Conservation (phyloP, 345 rosid genomes). For the Capsella bursapastoris region DNA sequence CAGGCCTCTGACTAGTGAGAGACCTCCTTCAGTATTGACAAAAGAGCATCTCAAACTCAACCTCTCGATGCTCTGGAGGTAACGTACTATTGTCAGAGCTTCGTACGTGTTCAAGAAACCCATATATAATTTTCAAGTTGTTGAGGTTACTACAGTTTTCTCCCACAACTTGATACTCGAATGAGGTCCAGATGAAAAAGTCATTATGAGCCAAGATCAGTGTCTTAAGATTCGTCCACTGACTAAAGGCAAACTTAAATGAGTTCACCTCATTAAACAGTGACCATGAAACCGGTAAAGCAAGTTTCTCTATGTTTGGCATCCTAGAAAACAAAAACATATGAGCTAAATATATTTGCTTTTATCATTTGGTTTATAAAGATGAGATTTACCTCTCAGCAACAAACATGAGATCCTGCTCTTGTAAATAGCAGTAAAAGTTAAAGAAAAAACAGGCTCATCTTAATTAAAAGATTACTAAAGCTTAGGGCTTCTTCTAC, state of each 20-base stretch:
- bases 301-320: background rate
- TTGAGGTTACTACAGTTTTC: background rate
- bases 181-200: no score
- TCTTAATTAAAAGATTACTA: background rate
- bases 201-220: background rate
- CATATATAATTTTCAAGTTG: slow-evolving; percentile 15
- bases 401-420: slow-evolving; percentile 7
- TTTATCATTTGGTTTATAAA: no score
- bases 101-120: background rate
- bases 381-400: slow-evolving; percentile 16
- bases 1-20: background rate
- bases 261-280: no score
- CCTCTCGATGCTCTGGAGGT: slow-evolving; percentile 17
- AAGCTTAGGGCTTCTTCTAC: background rate
- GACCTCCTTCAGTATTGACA: background rate
- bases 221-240: slow-evolving; percentile 25
- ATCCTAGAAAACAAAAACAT: background rate
- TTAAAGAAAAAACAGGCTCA: background rate
- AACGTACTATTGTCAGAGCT: background rate
- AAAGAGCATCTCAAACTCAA: slow-evolving; percentile 10
- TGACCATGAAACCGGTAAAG: background rate
- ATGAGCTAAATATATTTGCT: no score
- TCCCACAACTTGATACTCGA: background rate
- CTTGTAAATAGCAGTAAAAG: background rate
- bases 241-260: background rate